phyloP scores from a whole-genome alignment of 257 asterid genomes.

The Solanum dulcamara region DNA sequence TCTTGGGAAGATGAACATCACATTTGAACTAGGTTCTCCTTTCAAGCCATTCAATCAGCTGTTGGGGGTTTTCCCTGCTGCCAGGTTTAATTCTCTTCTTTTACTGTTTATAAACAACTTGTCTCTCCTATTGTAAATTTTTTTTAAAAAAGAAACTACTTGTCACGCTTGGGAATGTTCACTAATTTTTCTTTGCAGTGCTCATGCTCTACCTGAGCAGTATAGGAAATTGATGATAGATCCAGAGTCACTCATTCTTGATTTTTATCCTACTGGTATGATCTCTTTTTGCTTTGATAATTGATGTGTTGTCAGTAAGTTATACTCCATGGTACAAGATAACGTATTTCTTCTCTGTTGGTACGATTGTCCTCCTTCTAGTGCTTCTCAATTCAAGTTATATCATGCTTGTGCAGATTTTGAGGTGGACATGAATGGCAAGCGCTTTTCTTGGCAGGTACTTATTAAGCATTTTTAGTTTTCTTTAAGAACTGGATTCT shows the following conservation, averaged over 20 bases:
- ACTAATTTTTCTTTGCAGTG: slow-evolving; percentile 17
- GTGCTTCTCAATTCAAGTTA: background rate
- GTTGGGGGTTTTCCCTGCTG: slow-evolving; percentile 56
- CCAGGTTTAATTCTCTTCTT: slow-evolving; percentile 23
- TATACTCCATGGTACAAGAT: background rate
- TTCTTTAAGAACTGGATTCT: background rate
- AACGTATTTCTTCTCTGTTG: background rate
- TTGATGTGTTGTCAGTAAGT: background rate
- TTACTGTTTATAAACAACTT: background rate
- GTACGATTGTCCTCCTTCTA: background rate
- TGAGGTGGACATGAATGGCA: slow-evolving; percentile 39
- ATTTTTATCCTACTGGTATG: slow-evolving; percentile 44
- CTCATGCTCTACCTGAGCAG: slow-evolving; percentile 39
- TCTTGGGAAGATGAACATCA: slow-evolving; percentile 23
- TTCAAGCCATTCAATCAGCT: slow-evolving; percentile 57
- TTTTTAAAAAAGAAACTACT: background rate
- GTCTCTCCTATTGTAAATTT: background rate
- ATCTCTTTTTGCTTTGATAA: background rate
- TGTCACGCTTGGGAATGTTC: background rate
- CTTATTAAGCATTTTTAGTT: background rate
- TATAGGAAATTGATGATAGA: slow-evolving; percentile 36
- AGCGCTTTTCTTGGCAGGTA: slow-evolving; percentile 55
- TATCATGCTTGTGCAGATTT: slow-evolving; percentile 19
- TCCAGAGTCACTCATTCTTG: slow-evolving; percentile 18
- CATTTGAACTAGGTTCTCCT: slow-evolving; percentile 38